phyloP scores from a whole-genome alignment of 2,329 filamentous ascomycete genomes.

The Colletotrichum somersetense region DNA sequence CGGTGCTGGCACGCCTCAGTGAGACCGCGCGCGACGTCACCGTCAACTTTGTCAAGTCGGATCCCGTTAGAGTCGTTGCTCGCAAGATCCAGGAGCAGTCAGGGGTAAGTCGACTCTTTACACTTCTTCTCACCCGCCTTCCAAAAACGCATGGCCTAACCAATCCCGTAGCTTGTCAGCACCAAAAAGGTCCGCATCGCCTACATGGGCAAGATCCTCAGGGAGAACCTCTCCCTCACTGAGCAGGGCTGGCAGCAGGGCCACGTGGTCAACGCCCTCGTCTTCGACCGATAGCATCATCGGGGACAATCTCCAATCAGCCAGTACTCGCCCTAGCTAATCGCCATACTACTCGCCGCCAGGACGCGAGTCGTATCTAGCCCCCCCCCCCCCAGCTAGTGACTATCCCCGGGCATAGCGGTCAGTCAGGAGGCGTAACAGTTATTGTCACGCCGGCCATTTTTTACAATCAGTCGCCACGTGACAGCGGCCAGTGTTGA shows the following conservation, averaged over 20 bases:
- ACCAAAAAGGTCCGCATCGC: constrained; percentile 76
- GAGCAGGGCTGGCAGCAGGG: constrained; percentile 82
- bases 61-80: constrained; percentile 74
- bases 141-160: background rate
- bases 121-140: no score
- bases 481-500: background rate
- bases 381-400: background rate
- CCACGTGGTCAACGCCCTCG: constrained; percentile 82
- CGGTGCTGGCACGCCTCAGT: constrained; percentile 73
- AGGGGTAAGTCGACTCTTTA: constrained; percentile 62
- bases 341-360: background rate
- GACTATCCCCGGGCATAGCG: background rate
- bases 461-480: background rate
- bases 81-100: constrained; percentile 73
- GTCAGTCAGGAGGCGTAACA: background rate
- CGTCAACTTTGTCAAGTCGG: constrained; percentile 67
- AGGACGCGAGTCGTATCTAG: background rate
- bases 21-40: constrained; percentile 74
- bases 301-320: constrained; percentile 12
- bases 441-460: background rate
- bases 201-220: constrained; percentile 85
- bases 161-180: constrained; percentile 63
- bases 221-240: constrained; percentile 73
- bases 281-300: constrained; percentile 64
- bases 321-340: background rate